phyloP scores from a whole-genome alignment of 805 yeast species.

The Hanseniaspora osmophila region DNA sequence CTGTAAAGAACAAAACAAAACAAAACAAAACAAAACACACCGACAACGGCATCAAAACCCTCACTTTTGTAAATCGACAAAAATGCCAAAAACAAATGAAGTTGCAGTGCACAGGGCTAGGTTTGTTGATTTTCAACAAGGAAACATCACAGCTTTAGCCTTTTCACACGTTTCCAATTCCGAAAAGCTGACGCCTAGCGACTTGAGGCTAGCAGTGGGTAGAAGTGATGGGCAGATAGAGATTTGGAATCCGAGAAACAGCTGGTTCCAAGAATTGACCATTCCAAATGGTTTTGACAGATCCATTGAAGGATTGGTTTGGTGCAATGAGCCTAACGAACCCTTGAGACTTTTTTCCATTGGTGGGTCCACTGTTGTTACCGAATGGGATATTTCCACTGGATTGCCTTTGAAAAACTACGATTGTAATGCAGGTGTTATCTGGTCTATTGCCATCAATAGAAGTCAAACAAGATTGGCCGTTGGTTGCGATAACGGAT shows the following conservation, averaged over 20 bases:
- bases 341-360: slow-evolving; percentile 69
- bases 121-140: slow-evolving; percentile 80
- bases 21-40: neutral
- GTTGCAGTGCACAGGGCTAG: slow-evolving; percentile 62
- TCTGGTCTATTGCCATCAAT: slow-evolving; percentile 75
- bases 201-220: slow-evolving; percentile 74
- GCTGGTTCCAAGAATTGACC: slow-evolving; percentile 67
- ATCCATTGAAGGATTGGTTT: slow-evolving; percentile 78
- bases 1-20: neutral
- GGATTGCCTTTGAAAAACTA: slow-evolving; percentile 61
- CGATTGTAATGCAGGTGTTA: slow-evolving; percentile 78
- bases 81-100: slow-evolving; percentile 10
- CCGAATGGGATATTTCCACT: slow-evolving; percentile 80
- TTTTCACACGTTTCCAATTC: slow-evolving; percentile 49
- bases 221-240: slow-evolving; percentile 91
- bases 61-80: slow-evolving; percentile 18
- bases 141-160: slow-evolving; percentile 65
- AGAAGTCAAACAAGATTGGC: slow-evolving; percentile 51
- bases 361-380: slow-evolving; percentile 81
- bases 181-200: slow-evolving; percentile 33
- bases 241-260: slow-evolving; percentile 38
- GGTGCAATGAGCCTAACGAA: slow-evolving; percentile 44
- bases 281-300: slow-evolving; percentile 72
- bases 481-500: slow-evolving; percentile 91
- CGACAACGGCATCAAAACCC: slow-evolving; percentile 12